Evolutionary conservation across 345 rosid species (phyloP).

Genomic region (Noccaea bulbosa): DNA sequence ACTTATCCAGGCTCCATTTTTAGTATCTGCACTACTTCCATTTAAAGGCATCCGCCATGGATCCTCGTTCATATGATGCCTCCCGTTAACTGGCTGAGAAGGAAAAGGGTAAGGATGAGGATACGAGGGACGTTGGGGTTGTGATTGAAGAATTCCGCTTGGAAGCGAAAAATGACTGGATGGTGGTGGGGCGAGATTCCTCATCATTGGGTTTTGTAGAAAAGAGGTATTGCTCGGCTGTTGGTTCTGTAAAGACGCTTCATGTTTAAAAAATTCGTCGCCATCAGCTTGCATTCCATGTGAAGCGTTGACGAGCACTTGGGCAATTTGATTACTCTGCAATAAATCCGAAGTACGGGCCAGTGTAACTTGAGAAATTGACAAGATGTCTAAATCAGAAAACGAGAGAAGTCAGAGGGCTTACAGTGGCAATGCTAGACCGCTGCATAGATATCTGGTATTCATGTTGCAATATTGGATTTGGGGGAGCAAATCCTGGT

Average conservation of each 20-base stretch:
- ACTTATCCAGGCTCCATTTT: conserved; percentile 64
- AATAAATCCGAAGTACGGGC: conserved; percentile 19
- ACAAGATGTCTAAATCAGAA: conserved; percentile 16
- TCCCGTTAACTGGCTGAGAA: conserved; percentile 61
- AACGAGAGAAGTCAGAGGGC: conserved; percentile 23
- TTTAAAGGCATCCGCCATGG: conserved; percentile 66
- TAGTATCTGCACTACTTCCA: conserved; percentile 59
- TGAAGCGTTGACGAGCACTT: conserved; percentile 50
- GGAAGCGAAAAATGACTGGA: conserved; percentile 67
- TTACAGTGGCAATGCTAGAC: conserved; percentile 56
- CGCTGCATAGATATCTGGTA: conserved; percentile 61
- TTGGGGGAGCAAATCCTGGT: conserved; percentile 49
- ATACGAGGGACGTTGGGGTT: conserved; percentile 57
- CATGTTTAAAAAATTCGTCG: conserved; percentile 57
- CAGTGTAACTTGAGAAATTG: conserved; percentile 1
- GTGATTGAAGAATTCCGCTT: conserved; percentile 59
- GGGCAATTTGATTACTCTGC: conserved; percentile 65
- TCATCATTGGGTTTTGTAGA: conserved; percentile 59
- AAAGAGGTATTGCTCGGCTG: conserved; percentile 58
- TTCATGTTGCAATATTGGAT: conserved; percentile 61
- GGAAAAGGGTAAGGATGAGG: conserved; percentile 62
- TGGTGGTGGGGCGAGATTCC: conserved; percentile 52
- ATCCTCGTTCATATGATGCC: conserved; percentile 62
- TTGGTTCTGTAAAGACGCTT: conserved; percentile 63
- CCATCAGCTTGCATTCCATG: conserved; percentile 54